A percentile compares a stretch with the other conserved stretches of the same genome.
phyloP scores from a whole-genome alignment of 1,284 basidiomycete genomes.

The Boletus mariae region DNA sequence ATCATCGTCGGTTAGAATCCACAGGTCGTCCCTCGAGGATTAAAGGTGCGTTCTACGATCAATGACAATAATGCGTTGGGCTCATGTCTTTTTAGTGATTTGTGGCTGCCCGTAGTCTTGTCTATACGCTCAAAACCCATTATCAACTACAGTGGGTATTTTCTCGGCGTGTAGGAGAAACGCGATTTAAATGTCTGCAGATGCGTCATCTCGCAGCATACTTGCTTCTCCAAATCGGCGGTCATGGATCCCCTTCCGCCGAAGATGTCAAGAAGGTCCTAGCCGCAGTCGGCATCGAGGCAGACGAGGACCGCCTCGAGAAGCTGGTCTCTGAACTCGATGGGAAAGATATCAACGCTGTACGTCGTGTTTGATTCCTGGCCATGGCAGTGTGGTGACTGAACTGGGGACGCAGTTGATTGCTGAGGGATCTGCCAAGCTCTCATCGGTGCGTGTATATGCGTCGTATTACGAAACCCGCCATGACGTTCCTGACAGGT shows the following conservation, averaged over 20 bases:
- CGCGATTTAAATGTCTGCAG: slow-evolving; percentile 37
- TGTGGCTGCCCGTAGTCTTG: slow-evolving; percentile 71
- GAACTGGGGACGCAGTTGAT: slow-evolving; percentile 63
- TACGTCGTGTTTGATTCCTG: slow-evolving; percentile 35
- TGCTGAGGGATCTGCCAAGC: slow-evolving; percentile 88
- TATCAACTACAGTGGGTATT: slow-evolving; percentile 40
- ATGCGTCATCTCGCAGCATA: slow-evolving; percentile 99
- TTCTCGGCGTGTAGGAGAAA: not conserved
- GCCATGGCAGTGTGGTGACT: not conserved
- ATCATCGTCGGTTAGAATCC: slow-evolving; percentile 73
- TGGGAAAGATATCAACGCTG: slow-evolving; percentile 87
- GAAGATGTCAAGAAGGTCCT: slow-evolving; percentile 91
- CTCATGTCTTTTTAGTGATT: slow-evolving; percentile 57
- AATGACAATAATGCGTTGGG: not conserved
- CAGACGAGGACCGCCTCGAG: slow-evolving; percentile 80
- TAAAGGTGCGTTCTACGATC: slow-evolving; percentile 55
- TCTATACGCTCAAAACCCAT: slow-evolving; percentile 34
- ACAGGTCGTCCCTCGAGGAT: slow-evolving; percentile 86
- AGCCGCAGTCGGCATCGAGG: slow-evolving; percentile 83
- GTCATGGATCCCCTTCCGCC: slow-evolving; percentile 86
- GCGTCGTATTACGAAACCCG: slow-evolving; percentile 6
- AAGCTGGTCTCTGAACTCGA: slow-evolving; percentile 90
- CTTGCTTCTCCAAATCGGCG: slow-evolving; percentile 94
- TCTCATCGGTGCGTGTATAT: slow-evolving; percentile 78
- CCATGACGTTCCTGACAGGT: slow-evolving; percentile 45